A percentile compares a stretch with the other conserved stretches of the same genome.
phyloP scores from a whole-genome alignment of 345 rosid species.

The Gossypium bickii region DNA sequence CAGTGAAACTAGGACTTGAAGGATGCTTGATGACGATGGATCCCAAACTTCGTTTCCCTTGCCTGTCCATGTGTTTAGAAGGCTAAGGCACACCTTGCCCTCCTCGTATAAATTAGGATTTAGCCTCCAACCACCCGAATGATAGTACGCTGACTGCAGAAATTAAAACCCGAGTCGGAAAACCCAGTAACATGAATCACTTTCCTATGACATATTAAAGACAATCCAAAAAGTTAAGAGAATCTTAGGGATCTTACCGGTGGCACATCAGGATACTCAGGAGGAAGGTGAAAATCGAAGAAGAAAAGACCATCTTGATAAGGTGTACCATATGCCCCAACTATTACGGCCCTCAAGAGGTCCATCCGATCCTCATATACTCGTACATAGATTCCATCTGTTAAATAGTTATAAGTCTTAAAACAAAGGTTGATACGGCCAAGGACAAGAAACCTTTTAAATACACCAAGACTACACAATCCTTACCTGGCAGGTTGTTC shows the following conservation, averaged over 20 bases:
- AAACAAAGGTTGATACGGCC: not conserved
- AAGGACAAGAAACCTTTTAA: not conserved
- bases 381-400: conserved; percentile 86
- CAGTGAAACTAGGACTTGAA: conserved; percentile 95
- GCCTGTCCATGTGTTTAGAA: conserved; percentile 95
- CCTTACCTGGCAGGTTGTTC: conserved; percentile 91
- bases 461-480: conserved; percentile 4
- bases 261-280: conserved; percentile 83
- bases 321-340: conserved; percentile 95
- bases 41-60: conserved; percentile 98
- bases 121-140: conserved; percentile 97
- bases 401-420: conserved; percentile 14
- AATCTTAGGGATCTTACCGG: conserved; percentile 43
- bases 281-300: conserved; percentile 91
- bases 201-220: not conserved
- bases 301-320: conserved; percentile 99
- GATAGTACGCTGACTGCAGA: conserved; percentile 84
- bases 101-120: conserved; percentile 94
- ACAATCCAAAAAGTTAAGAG: not conserved
- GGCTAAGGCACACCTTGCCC: conserved; percentile 99
- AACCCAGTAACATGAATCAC: not conserved
- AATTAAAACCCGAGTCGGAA: conserved; percentile 20
- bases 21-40: conserved; percentile 89
- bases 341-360: conserved; percentile 84
- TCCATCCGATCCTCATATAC: conserved; percentile 96